Base-by-base conservation (phyloP, 108 stramenopile genomes). In the Heterococcus sp. region DNA sequence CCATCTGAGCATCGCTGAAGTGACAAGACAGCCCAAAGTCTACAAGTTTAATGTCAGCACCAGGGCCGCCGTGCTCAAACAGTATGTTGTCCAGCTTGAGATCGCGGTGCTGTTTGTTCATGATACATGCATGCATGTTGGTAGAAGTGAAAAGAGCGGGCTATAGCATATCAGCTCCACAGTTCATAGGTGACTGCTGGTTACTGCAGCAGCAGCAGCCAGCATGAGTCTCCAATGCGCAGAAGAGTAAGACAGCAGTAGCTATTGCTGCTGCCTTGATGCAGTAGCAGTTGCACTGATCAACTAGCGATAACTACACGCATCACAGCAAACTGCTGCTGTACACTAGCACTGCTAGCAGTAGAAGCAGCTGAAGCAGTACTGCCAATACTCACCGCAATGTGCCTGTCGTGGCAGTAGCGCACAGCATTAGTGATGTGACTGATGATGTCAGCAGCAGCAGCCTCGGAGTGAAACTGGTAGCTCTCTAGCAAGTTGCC, bases 81-180 rank as follows among this genome's bases (percentile, higher is more conserved):
- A 98, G 78, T 75, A 98, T 97, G 78, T 97, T 97, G 83, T 96
- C 95, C 28, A 93, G 96, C 88, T 99, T 99, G 72, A 99, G 85
- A 87, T 99, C 98, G 3, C 98, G 89, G 83, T 99, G 98, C 26
- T 94, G 90, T 21, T 58, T 21, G 46, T 21, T 58, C 21, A 21
- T 21, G 21, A 58, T 21, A 14, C 46, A 58, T 21, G 21, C 46
- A 58, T 21, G 46, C 46, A 58, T 8, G 46, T 21, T 21, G 8
- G 21, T 58, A 8, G 8, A 21, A 58, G 46, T 14, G 46, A 21
- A 21, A 8, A 58, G 46, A 58, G 46, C 46, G 46, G 46, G 21
- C 14, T 58, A 21, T 21, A 58, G 46, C 46, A n/a, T n/a, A n/a
- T n/a, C n/a, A n/a, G n/a, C n/a, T n/a, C n/a, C n/a, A n/a, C n/a